Base-by-base conservation (phyloP, 1,284 basidiomycete species). In the Leccinum griseonigrum region DNA sequence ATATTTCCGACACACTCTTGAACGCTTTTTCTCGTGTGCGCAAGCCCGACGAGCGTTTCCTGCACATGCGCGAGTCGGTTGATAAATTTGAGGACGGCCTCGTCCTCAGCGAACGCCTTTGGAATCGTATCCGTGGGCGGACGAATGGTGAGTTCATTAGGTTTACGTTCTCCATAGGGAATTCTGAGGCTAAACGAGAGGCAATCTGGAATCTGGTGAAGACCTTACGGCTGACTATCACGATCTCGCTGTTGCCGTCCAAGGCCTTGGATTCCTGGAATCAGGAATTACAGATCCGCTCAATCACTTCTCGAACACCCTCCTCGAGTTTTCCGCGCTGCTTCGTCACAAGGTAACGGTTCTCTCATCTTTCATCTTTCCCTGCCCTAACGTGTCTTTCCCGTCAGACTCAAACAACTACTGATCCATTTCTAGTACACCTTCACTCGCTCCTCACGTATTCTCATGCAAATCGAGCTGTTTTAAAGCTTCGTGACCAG, bases 211-310 rank as follows among this genome's bases (percentile, higher is more conserved):
- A 85, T 86, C 84, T 71, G 85, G 81, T 81, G 83, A 86, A 96
- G 95, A 97, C 83, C 86, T 99, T 57, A 91, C 94, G 59, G 87
- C 88, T 62, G 97, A 99, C 81, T 99, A 98, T 77, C 94, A 97
- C 73, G 97, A 98, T 75, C 81, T 98, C 68, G 95, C 97, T 29
- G 91, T 95, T 62, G 91, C 94, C 54, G 92, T 98, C 62, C 96
- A 99, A 76, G 95, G 96, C 56, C 84, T 99, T 61, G 97, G 95
- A 61, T 97, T 97, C 78, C 85, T 99, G 65, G 97, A 99, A 77
- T 95, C 93, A 64, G 97, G 97, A 40, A 98, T 99, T 67, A 98
- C 97, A 32, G 95, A 98, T 68, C 95, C 94, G 1, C 78, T 99
- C 64, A 97, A 97, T 73, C 90, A 97, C 69, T 97, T 98, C 69